A percentile compares a stretch with the other conserved stretches of the same genome.
Conservation (phyloP, 345 rosid species). For the Lepidium aucheri region DNA sequence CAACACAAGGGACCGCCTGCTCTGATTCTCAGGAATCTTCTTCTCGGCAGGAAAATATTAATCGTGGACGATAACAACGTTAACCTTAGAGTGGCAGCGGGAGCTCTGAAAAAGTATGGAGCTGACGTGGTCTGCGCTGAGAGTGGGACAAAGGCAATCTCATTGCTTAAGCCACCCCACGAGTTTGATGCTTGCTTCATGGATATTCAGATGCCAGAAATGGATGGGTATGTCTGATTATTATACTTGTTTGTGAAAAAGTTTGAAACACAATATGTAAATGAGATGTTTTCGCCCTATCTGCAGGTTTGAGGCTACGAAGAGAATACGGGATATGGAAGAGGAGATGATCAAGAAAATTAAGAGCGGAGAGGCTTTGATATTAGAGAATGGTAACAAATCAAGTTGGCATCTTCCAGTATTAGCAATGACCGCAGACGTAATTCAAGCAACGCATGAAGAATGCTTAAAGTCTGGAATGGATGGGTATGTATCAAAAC, state of each 20-base stretch:
- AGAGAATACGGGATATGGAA: conserved; percentile 59
- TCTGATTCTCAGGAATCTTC: conserved; percentile 51
- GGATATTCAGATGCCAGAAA: conserved; percentile 98
- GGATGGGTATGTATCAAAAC: conserved; percentile 95
- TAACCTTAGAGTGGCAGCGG: conserved; percentile 86
- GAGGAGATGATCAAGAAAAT: conserved; percentile 28
- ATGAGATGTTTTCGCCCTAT: not conserved
- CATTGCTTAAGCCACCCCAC: conserved; percentile 66
- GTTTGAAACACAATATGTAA: not conserved
- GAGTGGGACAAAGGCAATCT: conserved; percentile 59
- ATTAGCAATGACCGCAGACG: conserved; percentile 98
- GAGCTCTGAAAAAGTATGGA: conserved; percentile 86
- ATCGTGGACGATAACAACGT: conserved; percentile 82
- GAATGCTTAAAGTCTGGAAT: conserved; percentile 55
- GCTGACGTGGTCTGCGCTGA: conserved; percentile 77
- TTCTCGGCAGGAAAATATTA: conserved; percentile 67
- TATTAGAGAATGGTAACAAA: conserved; percentile 28
- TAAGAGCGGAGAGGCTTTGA: conserved; percentile 33
- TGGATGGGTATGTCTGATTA: conserved; percentile 74
- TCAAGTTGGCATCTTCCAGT: conserved; percentile 54
- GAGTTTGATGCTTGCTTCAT: conserved; percentile 92
- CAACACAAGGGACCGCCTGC: conserved; percentile 56
- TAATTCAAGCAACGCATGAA: conserved; percentile 81
- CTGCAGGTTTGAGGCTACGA: conserved; percentile 74
- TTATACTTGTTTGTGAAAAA: not conserved